These are phyloP conservation scores for Rhizopogon roseolus DNA, from an alignment of 768 basidiomycete species.

Conservation along the genomic window DNA sequence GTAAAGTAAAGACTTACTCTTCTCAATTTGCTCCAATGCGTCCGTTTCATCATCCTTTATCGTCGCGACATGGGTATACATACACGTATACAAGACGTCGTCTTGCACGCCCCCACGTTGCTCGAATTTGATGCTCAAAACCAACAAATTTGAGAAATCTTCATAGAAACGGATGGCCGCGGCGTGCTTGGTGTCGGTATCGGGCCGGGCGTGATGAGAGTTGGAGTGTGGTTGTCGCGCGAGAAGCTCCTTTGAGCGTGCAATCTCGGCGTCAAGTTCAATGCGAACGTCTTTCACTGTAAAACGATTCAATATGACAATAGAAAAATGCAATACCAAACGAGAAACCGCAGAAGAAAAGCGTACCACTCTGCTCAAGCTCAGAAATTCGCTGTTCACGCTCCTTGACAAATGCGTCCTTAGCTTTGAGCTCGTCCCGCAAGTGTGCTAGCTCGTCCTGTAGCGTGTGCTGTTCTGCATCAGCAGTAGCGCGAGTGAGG, in stretches of 20 bases:
- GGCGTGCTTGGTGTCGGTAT: constrained; percentile 51
- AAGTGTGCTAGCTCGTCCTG: constrained; percentile 44
- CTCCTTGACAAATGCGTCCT: constrained; percentile 33
- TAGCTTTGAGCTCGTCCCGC: constrained; percentile 39
- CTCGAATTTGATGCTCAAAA: constrained; percentile 55
- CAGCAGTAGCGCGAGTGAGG: constrained; percentile 68
- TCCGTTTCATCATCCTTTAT: constrained; percentile 21
- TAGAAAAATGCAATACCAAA: not conserved
- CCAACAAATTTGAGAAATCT: constrained; percentile 76
- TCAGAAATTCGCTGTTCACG: constrained; percentile 44
- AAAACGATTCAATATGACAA: constrained; percentile 1
- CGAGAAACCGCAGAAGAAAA: not conserved
- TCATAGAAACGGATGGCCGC: constrained; percentile 75
- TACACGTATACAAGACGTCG: constrained; percentile 60
- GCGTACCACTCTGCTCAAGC: constrained; percentile 45
- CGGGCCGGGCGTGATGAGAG: constrained; percentile 29
- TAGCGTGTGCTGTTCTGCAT: constrained; percentile 55
- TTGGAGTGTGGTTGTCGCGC: constrained; percentile 34
- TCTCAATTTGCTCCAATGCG: constrained; percentile 31
- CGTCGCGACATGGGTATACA: constrained; percentile 51
- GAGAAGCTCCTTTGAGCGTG: constrained; percentile 42
- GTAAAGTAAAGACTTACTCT: constrained; percentile 16
- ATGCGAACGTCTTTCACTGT: constrained; percentile 46
- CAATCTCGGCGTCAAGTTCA: constrained; percentile 63
- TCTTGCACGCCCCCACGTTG: constrained; percentile 37